Conservation (phyloP, 78 protist species). For the Planoprotostelium fungivorum region DNA sequence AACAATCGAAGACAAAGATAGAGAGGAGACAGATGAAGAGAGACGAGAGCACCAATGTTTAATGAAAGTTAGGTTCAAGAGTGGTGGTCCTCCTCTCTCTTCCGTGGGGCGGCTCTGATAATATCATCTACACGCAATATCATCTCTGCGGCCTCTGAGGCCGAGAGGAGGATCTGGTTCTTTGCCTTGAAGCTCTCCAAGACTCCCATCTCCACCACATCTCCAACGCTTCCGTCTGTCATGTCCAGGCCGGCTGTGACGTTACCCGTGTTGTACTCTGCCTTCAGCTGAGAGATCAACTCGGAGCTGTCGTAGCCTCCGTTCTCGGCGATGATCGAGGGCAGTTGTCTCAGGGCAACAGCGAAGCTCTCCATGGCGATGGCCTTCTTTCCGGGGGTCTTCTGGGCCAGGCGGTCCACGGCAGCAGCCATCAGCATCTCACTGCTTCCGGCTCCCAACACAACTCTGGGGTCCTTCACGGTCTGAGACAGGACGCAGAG, state of each 20-base stretch:
- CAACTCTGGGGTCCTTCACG: conserved; percentile 75
- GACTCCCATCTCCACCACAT: conserved; percentile 84
- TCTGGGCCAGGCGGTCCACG: conserved; percentile 83
- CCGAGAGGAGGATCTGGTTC: conserved; percentile 84
- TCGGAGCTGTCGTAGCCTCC: conserved; percentile 93
- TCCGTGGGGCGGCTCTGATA: conserved; percentile 92
- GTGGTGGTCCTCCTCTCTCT: conserved; percentile 18
- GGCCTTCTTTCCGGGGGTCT: conserved; percentile 91
- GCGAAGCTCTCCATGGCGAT: conserved; percentile 97
- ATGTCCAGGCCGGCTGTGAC: conserved; percentile 86
- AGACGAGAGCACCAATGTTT: no score
- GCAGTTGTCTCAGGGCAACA: conserved; percentile 88
- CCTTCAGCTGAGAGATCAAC: conserved; percentile 80
- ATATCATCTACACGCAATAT: conserved; percentile 97
- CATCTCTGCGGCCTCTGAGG: conserved; percentile 99
- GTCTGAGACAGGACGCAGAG: conserved; percentile 94
- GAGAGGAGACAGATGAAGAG: no score
- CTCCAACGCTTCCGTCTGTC: conserved; percentile 83
- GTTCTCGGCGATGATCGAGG: conserved; percentile 95
- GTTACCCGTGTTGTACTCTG: conserved; percentile 82
- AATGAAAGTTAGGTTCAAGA: no score
- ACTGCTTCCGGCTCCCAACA: conserved; percentile 96
- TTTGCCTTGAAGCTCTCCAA: conserved; percentile 89
- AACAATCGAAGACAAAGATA: no score
- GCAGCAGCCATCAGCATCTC: conserved; percentile 96